Evolutionary conservation across 2,329 filamentous ascomycete genomes (phyloP).

Genomic region (Hypoxylon sp.): DNA sequence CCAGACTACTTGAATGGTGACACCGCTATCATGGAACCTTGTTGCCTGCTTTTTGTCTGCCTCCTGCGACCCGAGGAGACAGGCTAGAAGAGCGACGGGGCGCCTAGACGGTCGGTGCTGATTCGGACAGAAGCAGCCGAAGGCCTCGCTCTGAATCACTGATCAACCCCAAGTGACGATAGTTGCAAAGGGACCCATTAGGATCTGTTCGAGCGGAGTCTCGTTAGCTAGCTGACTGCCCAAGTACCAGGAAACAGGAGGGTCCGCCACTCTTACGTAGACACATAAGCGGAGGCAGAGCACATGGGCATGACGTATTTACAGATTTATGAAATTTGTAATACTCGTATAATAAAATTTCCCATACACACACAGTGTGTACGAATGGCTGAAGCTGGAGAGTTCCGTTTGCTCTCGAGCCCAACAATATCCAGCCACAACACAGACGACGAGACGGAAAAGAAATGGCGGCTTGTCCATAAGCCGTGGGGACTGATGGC

Average conservation of each 20-base stretch:
- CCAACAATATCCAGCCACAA: conserved; percentile 31
- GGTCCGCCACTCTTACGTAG: conserved; percentile 41
- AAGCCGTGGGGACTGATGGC: conserved; percentile 36
- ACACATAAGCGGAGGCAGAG: conserved; percentile 39
- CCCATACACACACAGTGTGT: conserved; percentile 32
- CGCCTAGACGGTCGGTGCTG: conserved; percentile 19
- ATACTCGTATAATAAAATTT: conserved; percentile 32
- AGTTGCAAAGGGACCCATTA: conserved; percentile 36
- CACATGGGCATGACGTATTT: conserved; percentile 33
- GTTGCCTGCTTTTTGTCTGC: conserved; percentile 15
- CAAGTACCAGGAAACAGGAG: conserved; percentile 31
- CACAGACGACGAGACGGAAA: conserved; percentile 19
- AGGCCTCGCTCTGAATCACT: conserved; percentile 14
- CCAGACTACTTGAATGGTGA: conserved; percentile 16
- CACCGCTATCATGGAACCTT: conserved; percentile 34
- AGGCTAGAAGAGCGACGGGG: conserved; percentile 15
- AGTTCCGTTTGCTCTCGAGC: not conserved
- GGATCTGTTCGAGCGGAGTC: conserved; percentile 31
- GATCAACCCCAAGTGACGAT: conserved; percentile 30
- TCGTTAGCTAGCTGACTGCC: conserved; percentile 16
- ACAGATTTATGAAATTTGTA: conserved; percentile 21
- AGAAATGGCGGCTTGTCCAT: conserved; percentile 20
- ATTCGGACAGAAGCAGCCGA: conserved; percentile 32
- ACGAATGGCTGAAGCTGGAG: not conserved
- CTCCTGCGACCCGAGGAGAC: conserved; percentile 22